phyloP scores from a whole-genome alignment of 805 yeast genomes.

The Nakazawaea sp. region DNA sequence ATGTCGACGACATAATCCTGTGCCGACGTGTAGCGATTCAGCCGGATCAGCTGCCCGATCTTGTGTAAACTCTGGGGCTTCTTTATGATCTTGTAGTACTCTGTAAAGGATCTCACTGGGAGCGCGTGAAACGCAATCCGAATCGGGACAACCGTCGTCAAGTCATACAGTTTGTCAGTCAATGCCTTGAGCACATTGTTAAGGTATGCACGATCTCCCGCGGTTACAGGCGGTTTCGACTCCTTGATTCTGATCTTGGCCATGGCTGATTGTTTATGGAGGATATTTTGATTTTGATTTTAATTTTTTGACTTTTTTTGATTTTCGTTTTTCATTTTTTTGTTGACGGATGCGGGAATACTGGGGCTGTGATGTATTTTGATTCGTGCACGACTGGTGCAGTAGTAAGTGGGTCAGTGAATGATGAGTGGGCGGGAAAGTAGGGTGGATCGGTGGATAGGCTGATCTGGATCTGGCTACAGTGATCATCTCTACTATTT shows the following conservation, averaged over 20 bases:
- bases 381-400: too few species aligned
- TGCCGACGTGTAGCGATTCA: conserved; percentile 46
- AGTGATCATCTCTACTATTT: too few species aligned
- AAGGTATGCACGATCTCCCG: conserved; percentile 2
- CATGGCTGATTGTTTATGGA: too few species aligned
- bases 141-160: conserved; percentile 23
- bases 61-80: conserved; percentile 79
- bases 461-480: too few species aligned
- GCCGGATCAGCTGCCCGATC: conserved; percentile 53
- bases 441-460: too few species aligned
- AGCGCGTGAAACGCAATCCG: conserved; percentile 51
- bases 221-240: conserved; percentile 4
- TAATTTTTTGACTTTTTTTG: too few species aligned
- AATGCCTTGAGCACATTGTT: conserved; percentile 10
- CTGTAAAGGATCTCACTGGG: conserved; percentile 68
- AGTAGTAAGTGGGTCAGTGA: too few species aligned
- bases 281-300: too few species aligned
- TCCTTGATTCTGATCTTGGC: conserved; percentile 8
- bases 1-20: conserved; percentile 71
- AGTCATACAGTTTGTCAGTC: conserved; percentile 13
- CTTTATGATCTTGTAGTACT: conserved; percentile 72
- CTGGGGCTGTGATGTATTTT: too few species aligned
- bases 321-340: too few species aligned
- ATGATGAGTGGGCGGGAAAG: too few species aligned
- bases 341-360: too few species aligned